Percentiles rank a stretch among this genome's conserved stretches.
Conservation (phyloP, 495 filamentous ascomycete genomes). For the Penicillium cataractarum region DNA sequence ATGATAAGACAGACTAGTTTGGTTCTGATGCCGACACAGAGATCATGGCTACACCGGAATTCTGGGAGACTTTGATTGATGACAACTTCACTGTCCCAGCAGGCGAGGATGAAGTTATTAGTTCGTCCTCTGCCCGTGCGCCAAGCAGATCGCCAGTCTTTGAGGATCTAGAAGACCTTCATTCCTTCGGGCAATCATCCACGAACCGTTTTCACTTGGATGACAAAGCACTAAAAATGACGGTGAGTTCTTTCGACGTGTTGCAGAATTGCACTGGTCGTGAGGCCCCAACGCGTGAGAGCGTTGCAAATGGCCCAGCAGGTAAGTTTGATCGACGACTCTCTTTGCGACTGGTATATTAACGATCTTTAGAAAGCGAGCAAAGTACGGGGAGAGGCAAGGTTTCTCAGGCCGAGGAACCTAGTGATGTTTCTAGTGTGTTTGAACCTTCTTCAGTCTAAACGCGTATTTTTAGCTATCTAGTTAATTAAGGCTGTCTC, state of each 20-base stretch:
- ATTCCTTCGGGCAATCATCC: neutral
- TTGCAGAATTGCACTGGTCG: neutral
- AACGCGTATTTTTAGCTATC: no score
- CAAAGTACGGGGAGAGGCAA: neutral
- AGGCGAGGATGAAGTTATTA: no score
- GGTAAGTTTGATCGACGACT: conserved; percentile 9
- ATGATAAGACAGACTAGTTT: no score
- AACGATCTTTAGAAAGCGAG: conserved; percentile 10
- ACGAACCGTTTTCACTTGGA: conserved; percentile 2
- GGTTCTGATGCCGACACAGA: no score
- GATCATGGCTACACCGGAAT: no score
- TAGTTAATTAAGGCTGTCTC: neutral
- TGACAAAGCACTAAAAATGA: conserved; percentile 7
- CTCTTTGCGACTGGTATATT: conserved; percentile 7
- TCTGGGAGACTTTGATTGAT: no score
- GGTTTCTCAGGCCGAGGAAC: conserved; percentile 2
- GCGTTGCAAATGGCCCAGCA: neutral
- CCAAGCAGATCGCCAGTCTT: no score
- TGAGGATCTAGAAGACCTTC: no score
- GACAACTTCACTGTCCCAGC: no score
- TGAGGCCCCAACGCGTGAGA: conserved; percentile 2
- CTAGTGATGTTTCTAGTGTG: no score
- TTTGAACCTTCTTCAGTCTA: no score
- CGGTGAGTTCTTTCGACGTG: conserved; percentile 9
- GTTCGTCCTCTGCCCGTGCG: no score